Conservation (phyloP, 1,284 basidiomycete species). For the Malassezia equina region DNA sequence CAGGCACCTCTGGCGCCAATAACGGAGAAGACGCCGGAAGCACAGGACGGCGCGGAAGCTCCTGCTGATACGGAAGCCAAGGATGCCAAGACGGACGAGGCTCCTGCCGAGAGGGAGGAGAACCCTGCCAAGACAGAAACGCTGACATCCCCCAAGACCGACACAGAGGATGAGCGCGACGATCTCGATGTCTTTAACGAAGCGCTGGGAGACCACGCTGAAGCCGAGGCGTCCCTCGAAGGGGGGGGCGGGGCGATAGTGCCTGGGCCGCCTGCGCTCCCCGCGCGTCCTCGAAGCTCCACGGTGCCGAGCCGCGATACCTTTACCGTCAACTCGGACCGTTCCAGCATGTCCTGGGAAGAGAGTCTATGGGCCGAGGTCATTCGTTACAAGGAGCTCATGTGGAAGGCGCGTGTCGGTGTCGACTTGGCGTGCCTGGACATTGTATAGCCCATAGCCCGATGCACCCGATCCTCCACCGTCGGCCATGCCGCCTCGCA, state of each 20-base stretch:
- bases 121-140: background rate
- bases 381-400: constrained; percentile 12
- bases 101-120: background rate
- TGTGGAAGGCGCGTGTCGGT: constrained; percentile 15
- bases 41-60: background rate
- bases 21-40: background rate
- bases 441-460: constrained; percentile 2
- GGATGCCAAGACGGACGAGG: background rate
- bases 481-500: constrained; percentile 34
- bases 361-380: constrained; percentile 15
- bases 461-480: background rate
- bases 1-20: background rate
- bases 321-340: background rate
- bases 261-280: background rate
- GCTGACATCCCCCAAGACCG: background rate
- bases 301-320: background rate
- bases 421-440: constrained; percentile 8
- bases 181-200: constrained; percentile 1
- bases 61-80: background rate
- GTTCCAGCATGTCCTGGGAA: constrained; percentile 5
- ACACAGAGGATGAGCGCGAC: background rate
- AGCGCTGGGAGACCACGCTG: background rate
- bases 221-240: background rate
- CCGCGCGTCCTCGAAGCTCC: background rate
- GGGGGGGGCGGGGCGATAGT: too few species aligned